Evolutionary conservation across 345 rosid genomes (phyloP).

Genomic region (Cochlearia excelsa): DNA sequence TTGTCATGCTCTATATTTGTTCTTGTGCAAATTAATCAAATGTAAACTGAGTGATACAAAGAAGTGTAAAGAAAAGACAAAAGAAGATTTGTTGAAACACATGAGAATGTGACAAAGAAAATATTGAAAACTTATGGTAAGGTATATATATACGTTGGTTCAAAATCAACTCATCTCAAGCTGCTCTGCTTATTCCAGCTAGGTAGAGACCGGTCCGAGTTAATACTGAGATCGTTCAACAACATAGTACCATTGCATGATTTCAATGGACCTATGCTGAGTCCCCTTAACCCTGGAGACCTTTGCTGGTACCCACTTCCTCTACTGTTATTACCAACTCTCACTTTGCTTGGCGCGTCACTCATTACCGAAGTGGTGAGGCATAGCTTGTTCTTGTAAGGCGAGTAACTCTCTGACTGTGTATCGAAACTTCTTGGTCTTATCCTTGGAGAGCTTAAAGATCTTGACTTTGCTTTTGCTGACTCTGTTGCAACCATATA

Average conservation of each 20-base stretch:
- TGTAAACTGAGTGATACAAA: constrained; percentile 15
- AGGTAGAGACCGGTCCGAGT: constrained; percentile 50
- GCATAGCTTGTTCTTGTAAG: constrained; percentile 58
- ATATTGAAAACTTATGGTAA: constrained; percentile 21
- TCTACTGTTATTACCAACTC: constrained; percentile 28
- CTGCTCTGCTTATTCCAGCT: constrained; percentile 43
- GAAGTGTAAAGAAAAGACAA: constrained; percentile 1
- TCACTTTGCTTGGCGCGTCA: constrained; percentile 44
- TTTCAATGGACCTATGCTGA: constrained; percentile 46
- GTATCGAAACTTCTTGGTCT: constrained; percentile 66
- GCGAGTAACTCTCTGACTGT: constrained; percentile 80
- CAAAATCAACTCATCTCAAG: constrained; percentile 36
- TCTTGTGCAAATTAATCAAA: too few species aligned
- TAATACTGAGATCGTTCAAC: constrained; percentile 54
- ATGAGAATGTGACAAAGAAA: constrained; percentile 16
- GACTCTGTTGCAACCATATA: constrained; percentile 95
- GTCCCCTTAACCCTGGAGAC: constrained; percentile 70
- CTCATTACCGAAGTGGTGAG: constrained; percentile 43
- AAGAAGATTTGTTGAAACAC: constrained; percentile 18
- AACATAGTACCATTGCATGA: constrained; percentile 34
- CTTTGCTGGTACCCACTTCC: constrained; percentile 58
- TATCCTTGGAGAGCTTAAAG: constrained; percentile 65
- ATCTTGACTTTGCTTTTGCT: constrained; percentile 79
- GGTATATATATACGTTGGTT: constrained; percentile 23
- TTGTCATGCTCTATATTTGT: too few species aligned